Conservation (phyloP, 2,329 filamentous ascomycete genomes). For the Pseudogymnoascus sp. region DNA sequence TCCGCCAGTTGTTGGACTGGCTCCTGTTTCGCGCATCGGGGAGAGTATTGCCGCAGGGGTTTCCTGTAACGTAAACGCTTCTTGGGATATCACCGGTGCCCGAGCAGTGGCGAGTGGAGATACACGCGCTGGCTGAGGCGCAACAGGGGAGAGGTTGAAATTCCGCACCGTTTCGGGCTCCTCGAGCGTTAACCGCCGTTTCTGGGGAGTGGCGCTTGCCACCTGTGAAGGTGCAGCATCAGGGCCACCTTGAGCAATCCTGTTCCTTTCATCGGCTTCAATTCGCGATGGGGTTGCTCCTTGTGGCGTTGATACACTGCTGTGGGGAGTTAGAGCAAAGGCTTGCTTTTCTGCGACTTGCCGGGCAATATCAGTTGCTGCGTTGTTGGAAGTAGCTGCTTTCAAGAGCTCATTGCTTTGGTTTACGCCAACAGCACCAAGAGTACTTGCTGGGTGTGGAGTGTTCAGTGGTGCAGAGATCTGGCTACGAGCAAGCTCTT, state of each 20-base stretch:
- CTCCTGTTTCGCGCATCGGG: constrained; percentile 43
- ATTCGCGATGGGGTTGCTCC: not conserved
- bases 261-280: not conserved
- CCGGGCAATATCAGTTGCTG: not conserved
- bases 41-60: constrained; percentile 44
- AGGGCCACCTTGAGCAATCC: not conserved
- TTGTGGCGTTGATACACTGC: constrained; percentile 1
- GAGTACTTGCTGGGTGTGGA: not conserved
- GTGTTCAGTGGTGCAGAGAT: not conserved
- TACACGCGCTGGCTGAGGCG: constrained; percentile 66
- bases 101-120: constrained; percentile 45
- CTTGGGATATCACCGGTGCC: constrained; percentile 24
- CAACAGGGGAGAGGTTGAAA: constrained; percentile 57
- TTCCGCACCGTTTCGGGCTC: constrained; percentile 41
- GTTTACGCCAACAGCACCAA: not conserved
- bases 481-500: constrained; percentile 5
- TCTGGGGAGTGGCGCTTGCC: not conserved
- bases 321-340: not conserved
- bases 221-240: not conserved
- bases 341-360: not conserved
- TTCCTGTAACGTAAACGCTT: constrained; percentile 20
- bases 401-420: constrained; percentile 2
- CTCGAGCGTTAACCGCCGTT: not conserved
- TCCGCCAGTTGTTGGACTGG: constrained; percentile 49
- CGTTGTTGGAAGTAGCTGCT: not conserved